These are phyloP conservation scores for Fusarium proliferatum DNA, from an alignment of 2,329 filamentous ascomycete species.

Conservation along the genomic window DNA sequence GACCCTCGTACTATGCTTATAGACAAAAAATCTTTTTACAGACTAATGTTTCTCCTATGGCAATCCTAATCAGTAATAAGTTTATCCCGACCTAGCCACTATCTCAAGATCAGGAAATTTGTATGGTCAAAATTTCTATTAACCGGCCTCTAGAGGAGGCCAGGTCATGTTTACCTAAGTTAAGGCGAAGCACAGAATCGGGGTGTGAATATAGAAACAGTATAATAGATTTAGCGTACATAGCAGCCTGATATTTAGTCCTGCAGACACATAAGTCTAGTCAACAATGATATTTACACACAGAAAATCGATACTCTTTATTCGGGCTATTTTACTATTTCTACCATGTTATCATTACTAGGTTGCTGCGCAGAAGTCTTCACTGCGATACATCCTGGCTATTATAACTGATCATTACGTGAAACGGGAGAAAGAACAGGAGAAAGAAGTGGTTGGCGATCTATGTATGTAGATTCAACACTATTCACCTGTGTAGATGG, in stretches of 20 bases:
- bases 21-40: accelerated
- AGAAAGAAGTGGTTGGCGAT: neutral
- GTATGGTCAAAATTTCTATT: accelerated
- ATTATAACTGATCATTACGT: too few relatives aligned
- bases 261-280: neutral
- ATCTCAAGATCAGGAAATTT: too few relatives aligned
- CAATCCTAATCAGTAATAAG: accelerated
- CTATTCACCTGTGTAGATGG: accelerated
- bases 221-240: neutral
- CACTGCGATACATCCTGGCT: accelerated
- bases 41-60: accelerated
- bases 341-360: accelerated
- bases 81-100: too few relatives aligned
- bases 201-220: neutral
- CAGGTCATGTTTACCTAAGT: accelerated
- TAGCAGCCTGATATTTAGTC: neutral
- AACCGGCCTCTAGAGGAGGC: neutral
- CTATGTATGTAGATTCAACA: too few relatives aligned
- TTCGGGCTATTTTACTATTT: accelerated
- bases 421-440: too few relatives aligned
- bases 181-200: neutral
- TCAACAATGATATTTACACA: neutral
- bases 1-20: neutral
- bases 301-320: accelerated
- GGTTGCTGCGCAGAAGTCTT: too few relatives aligned